A percentile compares a stretch with the other conserved stretches of the same genome.
phyloP scores from a whole-genome alignment of 148 eudicot species.

The Amaranthus palmeri region DNA sequence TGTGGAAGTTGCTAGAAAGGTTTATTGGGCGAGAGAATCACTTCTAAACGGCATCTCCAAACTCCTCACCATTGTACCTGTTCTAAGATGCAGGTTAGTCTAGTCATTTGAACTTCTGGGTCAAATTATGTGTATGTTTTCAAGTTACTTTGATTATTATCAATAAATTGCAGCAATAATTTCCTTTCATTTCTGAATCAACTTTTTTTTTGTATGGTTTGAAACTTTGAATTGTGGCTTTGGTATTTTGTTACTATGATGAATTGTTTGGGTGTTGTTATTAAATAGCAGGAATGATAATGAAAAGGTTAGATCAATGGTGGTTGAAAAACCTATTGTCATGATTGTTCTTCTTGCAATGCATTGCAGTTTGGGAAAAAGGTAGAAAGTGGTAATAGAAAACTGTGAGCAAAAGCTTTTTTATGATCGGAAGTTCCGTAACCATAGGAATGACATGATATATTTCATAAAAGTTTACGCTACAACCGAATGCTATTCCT shows the following conservation, averaged over 20 bases:
- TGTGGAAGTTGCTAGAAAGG: conserved; percentile 41
- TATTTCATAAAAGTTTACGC: no score
- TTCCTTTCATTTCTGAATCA: background rate
- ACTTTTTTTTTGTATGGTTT: background rate
- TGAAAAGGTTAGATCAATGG: no score
- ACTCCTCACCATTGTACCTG: conserved; percentile 34
- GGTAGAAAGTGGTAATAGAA: no score
- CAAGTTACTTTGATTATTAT: background rate
- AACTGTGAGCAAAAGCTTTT: no score
- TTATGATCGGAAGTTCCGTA: no score
- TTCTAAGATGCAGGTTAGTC: conserved; percentile 51
- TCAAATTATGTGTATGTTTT: conserved; percentile 1
- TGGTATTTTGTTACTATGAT: background rate
- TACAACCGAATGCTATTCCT: no score
- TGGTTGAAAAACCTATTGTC: no score
- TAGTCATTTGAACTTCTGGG: background rate
- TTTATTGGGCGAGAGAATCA: conserved; percentile 44
- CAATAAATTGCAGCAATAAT: background rate
- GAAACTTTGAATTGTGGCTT: background rate
- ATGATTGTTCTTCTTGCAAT: no score
- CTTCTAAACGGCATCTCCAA: conserved; percentile 43
- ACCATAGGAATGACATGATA: no score
- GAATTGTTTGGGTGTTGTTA: background rate
- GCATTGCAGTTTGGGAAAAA: no score
- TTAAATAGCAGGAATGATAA: no score